Conservation (phyloP, 106 monocot species). For the Chionographis japonica region DNA sequence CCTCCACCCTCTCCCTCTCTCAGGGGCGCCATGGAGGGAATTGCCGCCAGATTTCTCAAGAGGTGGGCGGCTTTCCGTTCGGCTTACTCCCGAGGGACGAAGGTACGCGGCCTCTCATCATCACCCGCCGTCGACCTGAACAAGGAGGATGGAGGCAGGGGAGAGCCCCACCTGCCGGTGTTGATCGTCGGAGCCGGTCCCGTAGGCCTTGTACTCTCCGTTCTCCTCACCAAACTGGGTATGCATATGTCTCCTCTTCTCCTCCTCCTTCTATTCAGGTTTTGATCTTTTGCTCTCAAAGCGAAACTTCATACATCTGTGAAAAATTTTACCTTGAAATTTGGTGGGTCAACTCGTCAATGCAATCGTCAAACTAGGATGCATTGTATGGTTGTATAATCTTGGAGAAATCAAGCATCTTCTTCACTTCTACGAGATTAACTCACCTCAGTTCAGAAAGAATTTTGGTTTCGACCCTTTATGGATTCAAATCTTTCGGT, state of each 20-base stretch:
- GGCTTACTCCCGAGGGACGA: background rate
- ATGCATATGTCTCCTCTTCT: background rate
- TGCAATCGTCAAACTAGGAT: background rate
- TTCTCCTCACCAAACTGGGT: constrained; percentile 95
- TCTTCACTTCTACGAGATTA: too few species aligned
- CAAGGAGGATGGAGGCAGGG: background rate
- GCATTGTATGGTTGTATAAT: too few species aligned
- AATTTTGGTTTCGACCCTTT: too few species aligned
- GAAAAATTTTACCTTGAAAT: too few species aligned
- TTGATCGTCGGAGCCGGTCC: constrained; percentile 95
- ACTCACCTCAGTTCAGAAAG: too few species aligned
- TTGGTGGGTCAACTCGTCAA: too few species aligned
- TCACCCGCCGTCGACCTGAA: background rate
- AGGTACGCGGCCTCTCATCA: constrained; percentile 13
- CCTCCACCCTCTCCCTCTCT: background rate
- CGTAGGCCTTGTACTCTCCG: constrained; percentile 81
- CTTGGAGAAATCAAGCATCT: too few species aligned
- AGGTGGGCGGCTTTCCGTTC: background rate
- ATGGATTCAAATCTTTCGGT: too few species aligned
- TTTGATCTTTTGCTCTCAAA: background rate
- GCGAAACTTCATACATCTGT: too few species aligned
- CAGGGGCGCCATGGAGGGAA: background rate
- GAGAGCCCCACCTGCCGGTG: constrained; percentile 54
- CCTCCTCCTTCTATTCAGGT: background rate
- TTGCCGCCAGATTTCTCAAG: background rate